Base-by-base conservation (phyloP, 371 early-diverging fungal genomes). In the Coemansia sp. region DNA sequence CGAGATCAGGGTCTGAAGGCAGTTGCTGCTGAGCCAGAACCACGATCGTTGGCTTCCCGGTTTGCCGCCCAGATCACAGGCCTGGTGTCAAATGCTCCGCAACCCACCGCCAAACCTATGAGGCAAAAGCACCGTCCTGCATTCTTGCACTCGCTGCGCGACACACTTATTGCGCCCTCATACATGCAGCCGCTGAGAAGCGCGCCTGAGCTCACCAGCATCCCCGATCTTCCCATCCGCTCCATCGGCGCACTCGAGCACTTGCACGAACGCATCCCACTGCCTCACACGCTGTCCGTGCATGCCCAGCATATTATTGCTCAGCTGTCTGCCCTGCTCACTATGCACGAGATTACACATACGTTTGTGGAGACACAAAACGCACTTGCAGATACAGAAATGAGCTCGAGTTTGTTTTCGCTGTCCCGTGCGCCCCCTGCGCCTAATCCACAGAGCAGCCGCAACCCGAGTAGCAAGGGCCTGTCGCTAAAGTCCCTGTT, bases 361-460 rank as follows among this genome's bases (percentile, higher is more conserved):
- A 69, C 72, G 28, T 80, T 69, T 48, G 73, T 80, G 0, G 69
- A 72, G 60, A 71, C 77, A 0, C 63, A 62, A 13, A 44, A 58
- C 7, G 49, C 67, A 61, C 62, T 65, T 0, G 62, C 65, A 19
- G 29, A 55, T 7, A 61, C 61, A 3, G 28, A 28, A 2, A 69
- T 63, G 4, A 54, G 65, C 40, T 58, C 69, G 23, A 64, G 69
- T 39, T 24, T 58, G 36, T 71, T 67, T 32, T 61, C 73, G 19
- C 65, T 67, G 19, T 8, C 15, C 12, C 6, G 23, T 36, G 36
- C 36, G 36, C 36, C 36, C 36, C 36, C 36, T 36, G 36, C 36
- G 36, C 36, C 36, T 36, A 36, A 36, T 36, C 9, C 41, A 4
- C 29, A 26, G 12, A 4, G 9, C 12, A 17, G n/a, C n/a, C 26